A percentile compares a stretch with the other conserved stretches of the same genome.
Conservation (phyloP, 2,329 filamentous ascomycete genomes). For the Fusarium tanahbumbuense region DNA sequence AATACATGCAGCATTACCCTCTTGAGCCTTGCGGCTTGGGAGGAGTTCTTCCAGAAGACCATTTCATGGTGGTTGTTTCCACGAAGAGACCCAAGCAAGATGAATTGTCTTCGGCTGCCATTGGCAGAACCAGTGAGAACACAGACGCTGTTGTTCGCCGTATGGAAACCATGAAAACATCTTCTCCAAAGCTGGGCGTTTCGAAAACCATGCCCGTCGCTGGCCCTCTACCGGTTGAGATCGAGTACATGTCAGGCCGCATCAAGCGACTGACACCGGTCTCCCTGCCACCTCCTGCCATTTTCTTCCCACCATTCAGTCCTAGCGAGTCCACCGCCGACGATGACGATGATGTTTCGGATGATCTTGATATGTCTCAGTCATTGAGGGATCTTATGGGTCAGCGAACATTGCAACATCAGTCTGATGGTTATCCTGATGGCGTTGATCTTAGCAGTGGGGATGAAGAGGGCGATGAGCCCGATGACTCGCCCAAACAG, state of each 20-base stretch:
- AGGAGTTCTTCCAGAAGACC: conserved; percentile 71
- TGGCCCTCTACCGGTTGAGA: conserved; percentile 48
- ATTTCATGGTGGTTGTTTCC: conserved; percentile 68
- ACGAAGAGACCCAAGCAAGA: conserved; percentile 58
- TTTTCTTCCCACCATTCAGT: conserved; percentile 63
- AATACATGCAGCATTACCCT: conserved; percentile 52
- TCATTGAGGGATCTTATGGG: conserved; percentile 50
- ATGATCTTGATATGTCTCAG: conserved; percentile 47
- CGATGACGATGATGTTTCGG: conserved; percentile 46
- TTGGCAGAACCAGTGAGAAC: conserved; percentile 44
- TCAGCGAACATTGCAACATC: conserved; percentile 51
- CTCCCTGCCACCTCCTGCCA: conserved; percentile 63
- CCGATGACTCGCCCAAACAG: conserved; percentile 49
- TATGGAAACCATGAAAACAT: conserved; percentile 57
- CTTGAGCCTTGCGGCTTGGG: conserved; percentile 70
- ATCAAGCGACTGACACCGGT: conserved; percentile 60
- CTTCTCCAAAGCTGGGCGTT: conserved; percentile 47
- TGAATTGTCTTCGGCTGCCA: not conserved
- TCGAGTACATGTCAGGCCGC: conserved; percentile 59
- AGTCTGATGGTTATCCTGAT: conserved; percentile 57
- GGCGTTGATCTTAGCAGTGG: conserved; percentile 55
- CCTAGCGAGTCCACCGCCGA: conserved; percentile 53
- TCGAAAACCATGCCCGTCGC: conserved; percentile 2
- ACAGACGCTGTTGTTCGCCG: conserved; percentile 57
- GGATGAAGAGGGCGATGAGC: conserved; percentile 57